These are phyloP conservation scores for Phytophthora kernoviae DNA, from an alignment of 352 stramenopile species.

Conservation along the genomic window DNA sequence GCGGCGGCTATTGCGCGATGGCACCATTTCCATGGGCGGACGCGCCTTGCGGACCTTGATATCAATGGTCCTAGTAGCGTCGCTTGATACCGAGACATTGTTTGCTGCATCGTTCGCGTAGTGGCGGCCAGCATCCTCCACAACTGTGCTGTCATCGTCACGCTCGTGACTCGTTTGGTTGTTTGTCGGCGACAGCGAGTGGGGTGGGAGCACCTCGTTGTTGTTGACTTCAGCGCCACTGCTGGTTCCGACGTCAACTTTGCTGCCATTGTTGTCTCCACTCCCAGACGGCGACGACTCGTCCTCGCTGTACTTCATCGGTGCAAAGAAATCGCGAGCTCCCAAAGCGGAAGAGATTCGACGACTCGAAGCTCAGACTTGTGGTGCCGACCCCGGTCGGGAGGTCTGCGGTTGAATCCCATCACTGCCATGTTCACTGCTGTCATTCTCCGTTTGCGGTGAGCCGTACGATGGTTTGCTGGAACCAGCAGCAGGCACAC, in stretches of 20 bases:
- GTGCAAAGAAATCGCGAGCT: slow-evolving; percentile 51
- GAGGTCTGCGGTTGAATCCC: slow-evolving; percentile 1
- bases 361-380: slow-evolving; percentile 45
- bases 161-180: slow-evolving; percentile 46
- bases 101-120: slow-evolving; percentile 5
- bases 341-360: slow-evolving; percentile 55
- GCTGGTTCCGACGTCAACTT: background rate
- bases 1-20: slow-evolving; percentile 42
- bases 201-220: slow-evolving; percentile 37
- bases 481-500: slow-evolving; percentile 1
- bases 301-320: slow-evolving; percentile 53
- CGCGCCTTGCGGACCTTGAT: slow-evolving; percentile 26
- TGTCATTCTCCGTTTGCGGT: slow-evolving; percentile 13
- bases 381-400: slow-evolving; percentile 9
- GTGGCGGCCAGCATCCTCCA: background rate
- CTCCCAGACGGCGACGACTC: slow-evolving; percentile 28
- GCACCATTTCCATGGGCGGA: slow-evolving; percentile 33
- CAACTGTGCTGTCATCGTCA: background rate
- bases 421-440: slow-evolving; percentile 11
- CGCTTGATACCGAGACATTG: slow-evolving; percentile 9
- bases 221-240: slow-evolving; percentile 13
- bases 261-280: slow-evolving; percentile 4
- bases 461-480: slow-evolving; percentile 18
- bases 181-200: slow-evolving; percentile 50
- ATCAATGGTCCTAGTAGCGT: slow-evolving; percentile 7